These are phyloP conservation scores for Microbotryum saponariae DNA, from an alignment of 1,284 basidiomycete species.

Conservation along the genomic window DNA sequence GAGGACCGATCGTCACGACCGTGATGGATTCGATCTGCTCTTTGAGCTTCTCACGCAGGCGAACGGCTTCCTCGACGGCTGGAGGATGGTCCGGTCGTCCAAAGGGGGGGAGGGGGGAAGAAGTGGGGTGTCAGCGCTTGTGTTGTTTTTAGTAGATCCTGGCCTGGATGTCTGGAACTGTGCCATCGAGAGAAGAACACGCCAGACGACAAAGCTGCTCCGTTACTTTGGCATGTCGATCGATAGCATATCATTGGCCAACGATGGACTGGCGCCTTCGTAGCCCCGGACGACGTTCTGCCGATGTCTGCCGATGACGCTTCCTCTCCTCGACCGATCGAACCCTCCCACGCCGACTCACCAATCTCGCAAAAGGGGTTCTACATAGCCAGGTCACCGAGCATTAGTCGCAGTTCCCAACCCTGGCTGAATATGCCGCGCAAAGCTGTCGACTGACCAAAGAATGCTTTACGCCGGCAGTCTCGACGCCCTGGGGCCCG, in stretches of 20 bases:
- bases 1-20: constrained; percentile 82
- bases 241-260: too few relatives aligned
- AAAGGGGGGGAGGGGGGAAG: too few relatives aligned
- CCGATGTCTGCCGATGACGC: too few relatives aligned
- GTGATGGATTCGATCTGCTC: constrained; percentile 74
- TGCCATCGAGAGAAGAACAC: too few relatives aligned
- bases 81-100: background rate
- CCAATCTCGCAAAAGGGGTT: constrained; percentile 97
- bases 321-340: too few relatives aligned
- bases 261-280: too few relatives aligned
- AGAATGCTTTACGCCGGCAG: constrained; percentile 86
- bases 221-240: too few relatives aligned
- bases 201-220: too few relatives aligned
- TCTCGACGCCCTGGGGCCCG: constrained; percentile 83
- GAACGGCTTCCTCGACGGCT: constrained; percentile 97
- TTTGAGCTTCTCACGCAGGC: constrained; percentile 71
- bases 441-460: constrained; percentile 57
- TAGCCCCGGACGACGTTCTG: too few relatives aligned
- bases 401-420: background rate
- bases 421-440: constrained; percentile 1
- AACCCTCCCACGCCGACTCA: constrained; percentile 43
- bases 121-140: too few relatives aligned
- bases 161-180: too few relatives aligned
- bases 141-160: too few relatives aligned
- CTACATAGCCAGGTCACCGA: constrained; percentile 43